Evolutionary conservation across 805 yeast genomes (phyloP).

Genomic region (Sugiyamaella boreocaroliniensis): DNA sequence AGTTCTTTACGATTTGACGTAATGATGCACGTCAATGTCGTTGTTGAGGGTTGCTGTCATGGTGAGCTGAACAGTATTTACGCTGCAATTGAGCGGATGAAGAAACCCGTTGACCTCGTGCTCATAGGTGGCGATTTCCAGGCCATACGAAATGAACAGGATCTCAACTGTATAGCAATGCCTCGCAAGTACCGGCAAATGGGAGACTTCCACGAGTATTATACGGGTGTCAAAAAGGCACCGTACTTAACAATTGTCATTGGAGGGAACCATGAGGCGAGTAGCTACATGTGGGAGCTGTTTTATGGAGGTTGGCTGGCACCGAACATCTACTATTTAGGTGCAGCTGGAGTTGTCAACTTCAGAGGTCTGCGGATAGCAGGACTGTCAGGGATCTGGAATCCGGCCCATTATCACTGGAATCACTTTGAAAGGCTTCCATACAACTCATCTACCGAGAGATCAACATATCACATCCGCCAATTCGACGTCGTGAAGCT

Average conservation of each 20-base stretch:
- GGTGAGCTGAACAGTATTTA: constrained; percentile 67
- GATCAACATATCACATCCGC: constrained; percentile 70
- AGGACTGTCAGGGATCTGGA: constrained; percentile 82
- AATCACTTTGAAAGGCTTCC: constrained; percentile 44
- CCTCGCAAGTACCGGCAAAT: constrained; percentile 68
- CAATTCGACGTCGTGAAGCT: constrained; percentile 54
- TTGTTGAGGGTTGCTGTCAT: constrained; percentile 87
- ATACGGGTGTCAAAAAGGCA: constrained; percentile 51
- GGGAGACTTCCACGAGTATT: constrained; percentile 79
- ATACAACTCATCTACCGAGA: constrained; percentile 38
- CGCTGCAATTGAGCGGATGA: constrained; percentile 22
- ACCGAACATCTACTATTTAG: constrained; percentile 77
- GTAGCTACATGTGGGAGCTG: constrained; percentile 65
- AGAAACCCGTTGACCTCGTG: constrained; percentile 45
- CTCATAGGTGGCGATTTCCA: constrained; percentile 91
- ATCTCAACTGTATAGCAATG: constrained; percentile 63
- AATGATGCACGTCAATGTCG: constrained; percentile 35
- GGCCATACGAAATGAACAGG: constrained; percentile 58
- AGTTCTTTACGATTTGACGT: too few relatives aligned
- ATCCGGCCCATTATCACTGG: constrained; percentile 41
- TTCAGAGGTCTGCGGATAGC: constrained; percentile 69
- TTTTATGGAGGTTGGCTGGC: constrained; percentile 92
- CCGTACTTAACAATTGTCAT: constrained; percentile 75
- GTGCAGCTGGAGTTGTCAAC: constrained; percentile 68
- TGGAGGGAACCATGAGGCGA: constrained; percentile 95